Evolutionary conservation across 208 protist species (phyloP), one percentile per base, ranked within the genome.

Genomic region (Tritrichomonas musculus): DNA sequence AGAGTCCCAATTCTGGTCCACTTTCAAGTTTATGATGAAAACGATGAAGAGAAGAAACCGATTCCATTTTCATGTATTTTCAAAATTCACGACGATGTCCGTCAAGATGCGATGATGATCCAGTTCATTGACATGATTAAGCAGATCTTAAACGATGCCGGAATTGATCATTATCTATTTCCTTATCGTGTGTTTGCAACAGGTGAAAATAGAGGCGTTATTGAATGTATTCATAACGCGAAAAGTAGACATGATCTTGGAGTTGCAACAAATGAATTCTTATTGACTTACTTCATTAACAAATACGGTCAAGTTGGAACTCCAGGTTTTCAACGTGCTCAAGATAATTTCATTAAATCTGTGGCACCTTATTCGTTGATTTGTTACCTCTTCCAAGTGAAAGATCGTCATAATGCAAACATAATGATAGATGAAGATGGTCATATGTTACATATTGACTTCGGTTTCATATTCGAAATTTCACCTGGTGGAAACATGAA

Each of bases 401-500:
- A 97, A 93, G 97, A 98, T 92, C 49, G 97, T 53, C 97, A 98
- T 93, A 98, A 98, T 84, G 97, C 97, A 77, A 98, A 98, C 80
- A 97, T 97, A 88, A 93, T 97, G 50, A 93, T 97, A 22, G 95
- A 96, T 14, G 72, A 93, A 50, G 94, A 97, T n/a, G 98, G 98
- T 57, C 93, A 95, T 53, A 92, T 99, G 50, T 95, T 98, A 20
- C 98, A 99, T 95, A 99, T 99, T 93, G 98, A 99, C 95, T 99
- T 98, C 96, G 98, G 98, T 25, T 99, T 98, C 94, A 96, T 99
- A 65, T 96, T 99, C 66, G 96, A 96, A 44, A 98, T 97, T n/a
- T 98, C 97, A 17, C 98, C 98, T 30, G 95, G 95, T 30, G 97
- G 98, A 20, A 97, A 97, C 49, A 94, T 98, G 39, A 94, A 94